These are phyloP conservation scores for Passalora sequoiae DNA, from an alignment of 2,329 filamentous ascomycete species.

Conservation along the genomic window DNA sequence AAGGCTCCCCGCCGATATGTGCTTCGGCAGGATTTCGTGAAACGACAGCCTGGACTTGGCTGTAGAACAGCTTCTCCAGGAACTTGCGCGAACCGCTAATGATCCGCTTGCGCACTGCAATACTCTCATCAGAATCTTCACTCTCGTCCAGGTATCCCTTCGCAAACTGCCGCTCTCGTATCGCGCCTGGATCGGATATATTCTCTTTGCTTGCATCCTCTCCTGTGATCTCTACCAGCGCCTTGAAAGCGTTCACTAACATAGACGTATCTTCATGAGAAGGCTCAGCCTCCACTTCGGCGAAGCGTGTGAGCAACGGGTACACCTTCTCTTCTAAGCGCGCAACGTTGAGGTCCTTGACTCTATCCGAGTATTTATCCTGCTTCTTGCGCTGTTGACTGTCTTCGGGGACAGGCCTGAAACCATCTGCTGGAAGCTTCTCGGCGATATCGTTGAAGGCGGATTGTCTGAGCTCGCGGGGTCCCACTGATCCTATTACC, in stretches of 20 bases:
- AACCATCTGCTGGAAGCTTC: constrained; percentile 43
- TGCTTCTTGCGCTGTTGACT: constrained; percentile 80
- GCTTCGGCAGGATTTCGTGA: constrained; percentile 82
- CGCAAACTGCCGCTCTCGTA: constrained; percentile 71
- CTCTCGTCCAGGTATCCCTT: constrained; percentile 72
- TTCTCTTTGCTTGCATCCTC: constrained; percentile 61
- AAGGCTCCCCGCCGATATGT: constrained; percentile 81
- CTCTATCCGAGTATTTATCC: constrained; percentile 69
- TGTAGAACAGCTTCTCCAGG: constrained; percentile 75
- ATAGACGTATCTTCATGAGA: constrained; percentile 58
- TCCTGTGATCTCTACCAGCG: constrained; percentile 70
- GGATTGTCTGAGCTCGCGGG: constrained; percentile 37
- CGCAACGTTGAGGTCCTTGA: constrained; percentile 71
- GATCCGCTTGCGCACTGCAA: constrained; percentile 70
- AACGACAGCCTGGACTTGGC: constrained; percentile 70
- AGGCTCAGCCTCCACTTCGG: constrained; percentile 64
- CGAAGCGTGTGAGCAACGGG: constrained; percentile 70
- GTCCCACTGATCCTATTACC: constrained; percentile 75
- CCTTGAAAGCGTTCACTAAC: constrained; percentile 75
- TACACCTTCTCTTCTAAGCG: constrained; percentile 63
- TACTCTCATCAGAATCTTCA: constrained; percentile 55
- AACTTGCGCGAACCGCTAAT: constrained; percentile 72
- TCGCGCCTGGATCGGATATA: constrained; percentile 56
- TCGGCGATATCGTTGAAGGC: constrained; percentile 42
- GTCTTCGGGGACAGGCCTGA: constrained; percentile 58